phyloP scores from a whole-genome alignment of 2,329 filamentous ascomycete genomes.

The Colletotrichum scovillei region DNA sequence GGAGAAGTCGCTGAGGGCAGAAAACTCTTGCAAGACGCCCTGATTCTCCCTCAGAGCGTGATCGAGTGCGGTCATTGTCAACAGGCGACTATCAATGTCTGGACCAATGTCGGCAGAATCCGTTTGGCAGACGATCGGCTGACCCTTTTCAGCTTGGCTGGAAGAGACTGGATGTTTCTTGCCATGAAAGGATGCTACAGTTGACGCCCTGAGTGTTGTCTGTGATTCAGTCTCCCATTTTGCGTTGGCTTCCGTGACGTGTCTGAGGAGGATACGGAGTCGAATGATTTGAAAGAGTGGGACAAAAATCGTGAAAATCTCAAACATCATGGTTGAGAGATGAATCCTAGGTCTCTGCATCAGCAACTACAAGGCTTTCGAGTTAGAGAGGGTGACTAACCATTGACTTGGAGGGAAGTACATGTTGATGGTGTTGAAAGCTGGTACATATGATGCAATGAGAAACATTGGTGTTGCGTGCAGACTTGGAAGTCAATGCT shows the following conservation, averaged over 20 bases:
- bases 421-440: constrained; percentile 54
- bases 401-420: constrained; percentile 64
- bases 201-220: constrained; percentile 36
- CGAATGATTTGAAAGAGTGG: constrained; percentile 50
- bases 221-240: constrained; percentile 45
- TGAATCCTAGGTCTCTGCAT: constrained; percentile 52
- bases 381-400: constrained; percentile 44
- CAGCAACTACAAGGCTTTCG: constrained; percentile 31
- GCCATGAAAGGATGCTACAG: constrained; percentile 25
- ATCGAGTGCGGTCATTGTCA: constrained; percentile 65
- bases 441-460: constrained; percentile 55
- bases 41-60: constrained; percentile 58
- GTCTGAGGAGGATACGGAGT: constrained; percentile 38
- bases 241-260: constrained; percentile 41
- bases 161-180: constrained; percentile 36
- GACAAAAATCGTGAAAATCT: constrained; percentile 65
- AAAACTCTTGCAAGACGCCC: constrained; percentile 61
- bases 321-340: constrained; percentile 64
- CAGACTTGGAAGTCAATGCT: constrained; percentile 48
- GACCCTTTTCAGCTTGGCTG: constrained; percentile 45
- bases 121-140: constrained; percentile 39
- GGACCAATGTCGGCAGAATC: not conserved
- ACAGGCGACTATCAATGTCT: constrained; percentile 53
- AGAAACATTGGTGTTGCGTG: constrained; percentile 69
- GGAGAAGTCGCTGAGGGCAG: constrained; percentile 65